Conservation (phyloP, 2,329 filamentous ascomycete species). For the Pseudogymnoascus sp. region DNA sequence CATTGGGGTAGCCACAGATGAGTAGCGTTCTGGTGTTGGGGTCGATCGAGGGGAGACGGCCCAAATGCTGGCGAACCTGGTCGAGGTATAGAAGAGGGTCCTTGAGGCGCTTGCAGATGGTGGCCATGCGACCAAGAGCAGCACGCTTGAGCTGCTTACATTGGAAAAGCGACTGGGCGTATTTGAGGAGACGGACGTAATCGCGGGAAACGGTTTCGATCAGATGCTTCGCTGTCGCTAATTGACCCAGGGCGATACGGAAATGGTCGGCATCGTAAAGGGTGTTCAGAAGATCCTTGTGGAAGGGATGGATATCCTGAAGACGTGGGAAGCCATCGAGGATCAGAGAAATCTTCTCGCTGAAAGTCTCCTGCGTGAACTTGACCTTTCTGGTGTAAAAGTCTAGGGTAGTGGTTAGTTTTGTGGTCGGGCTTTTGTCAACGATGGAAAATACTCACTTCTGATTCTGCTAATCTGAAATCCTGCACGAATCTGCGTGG, state of each 20-base stretch:
- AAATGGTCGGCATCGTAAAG: conserved; percentile 98
- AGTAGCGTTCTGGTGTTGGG: conserved; percentile 93
- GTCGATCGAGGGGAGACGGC: conserved; percentile 96
- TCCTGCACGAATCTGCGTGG: conserved; percentile 89
- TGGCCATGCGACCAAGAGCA: conserved; percentile 95
- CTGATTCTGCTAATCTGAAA: conserved; percentile 95
- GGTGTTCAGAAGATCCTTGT: conserved; percentile 80
- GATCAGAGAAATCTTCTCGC: conserved; percentile 85
- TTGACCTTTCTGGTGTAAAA: conserved; percentile 99
- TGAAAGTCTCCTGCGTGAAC: conserved; percentile 94
- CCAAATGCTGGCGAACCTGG: conserved; percentile 93
- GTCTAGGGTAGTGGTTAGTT: conserved; percentile 40
- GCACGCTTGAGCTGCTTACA: conserved; percentile 98
- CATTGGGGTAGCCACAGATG: conserved; percentile 96
- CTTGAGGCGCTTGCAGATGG: conserved; percentile 88
- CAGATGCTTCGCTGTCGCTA: conserved; percentile 91
- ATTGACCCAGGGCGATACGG: conserved; percentile 89
- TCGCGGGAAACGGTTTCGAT: conserved; percentile 95
- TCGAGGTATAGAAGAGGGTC: conserved; percentile 93
- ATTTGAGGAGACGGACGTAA: conserved; percentile 93
- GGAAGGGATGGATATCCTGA: conserved; percentile 93
- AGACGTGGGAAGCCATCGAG: conserved; percentile 89
- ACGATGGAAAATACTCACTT: conserved; percentile 33
- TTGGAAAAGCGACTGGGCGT: conserved; percentile 94
- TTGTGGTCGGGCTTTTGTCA: conserved; percentile 2